A percentile compares a stretch with the other conserved stretches of the same genome.
These are phyloP conservation scores for Penicillium canescens DNA, from an alignment of 495 filamentous ascomycete species.

Conservation along the genomic window DNA sequence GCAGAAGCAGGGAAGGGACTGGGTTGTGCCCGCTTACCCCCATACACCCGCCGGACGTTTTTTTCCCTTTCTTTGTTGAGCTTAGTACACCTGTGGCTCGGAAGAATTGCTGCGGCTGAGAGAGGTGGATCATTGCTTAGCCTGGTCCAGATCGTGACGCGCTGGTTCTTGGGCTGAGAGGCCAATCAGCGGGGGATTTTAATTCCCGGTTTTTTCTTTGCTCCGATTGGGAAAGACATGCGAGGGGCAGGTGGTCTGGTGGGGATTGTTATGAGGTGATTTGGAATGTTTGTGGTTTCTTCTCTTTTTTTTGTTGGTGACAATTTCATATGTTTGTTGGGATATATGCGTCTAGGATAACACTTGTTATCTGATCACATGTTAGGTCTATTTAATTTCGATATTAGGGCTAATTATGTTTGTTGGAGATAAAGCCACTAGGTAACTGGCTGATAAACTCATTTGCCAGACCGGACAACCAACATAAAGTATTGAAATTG, in stretches of 20 bases:
- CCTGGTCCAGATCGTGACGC: slow-evolving; percentile 56
- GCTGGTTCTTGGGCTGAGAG: slow-evolving; percentile 33
- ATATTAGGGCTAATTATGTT: too few relatives aligned
- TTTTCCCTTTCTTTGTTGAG: neutral
- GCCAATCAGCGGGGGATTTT: slow-evolving; percentile 27
- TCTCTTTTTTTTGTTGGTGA: neutral
- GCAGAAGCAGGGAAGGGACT: too few relatives aligned
- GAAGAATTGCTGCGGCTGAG: slow-evolving; percentile 13
- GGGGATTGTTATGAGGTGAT: slow-evolving; percentile 2
- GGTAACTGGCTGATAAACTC: too few relatives aligned
- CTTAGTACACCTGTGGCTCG: slow-evolving; percentile 3
- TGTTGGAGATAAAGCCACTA: too few relatives aligned
- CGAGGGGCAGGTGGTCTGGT: slow-evolving; percentile 14
- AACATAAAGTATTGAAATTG: too few relatives aligned
- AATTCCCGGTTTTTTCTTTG: slow-evolving; percentile 15
- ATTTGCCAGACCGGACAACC: too few relatives aligned
- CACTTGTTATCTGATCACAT: neutral
- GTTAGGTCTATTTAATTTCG: neutral
- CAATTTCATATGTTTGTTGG: neutral
- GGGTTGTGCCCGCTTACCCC: neutral
- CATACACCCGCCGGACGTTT: neutral
- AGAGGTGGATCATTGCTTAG: slow-evolving; percentile 23
- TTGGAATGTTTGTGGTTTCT: neutral
- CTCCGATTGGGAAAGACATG: slow-evolving; percentile 18
- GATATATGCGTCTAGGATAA: neutral